Percentiles rank a stretch among this genome's conserved stretches.
phyloP scores from a whole-genome alignment of 2,329 filamentous ascomycete species.

The Cladosporium velox region DNA sequence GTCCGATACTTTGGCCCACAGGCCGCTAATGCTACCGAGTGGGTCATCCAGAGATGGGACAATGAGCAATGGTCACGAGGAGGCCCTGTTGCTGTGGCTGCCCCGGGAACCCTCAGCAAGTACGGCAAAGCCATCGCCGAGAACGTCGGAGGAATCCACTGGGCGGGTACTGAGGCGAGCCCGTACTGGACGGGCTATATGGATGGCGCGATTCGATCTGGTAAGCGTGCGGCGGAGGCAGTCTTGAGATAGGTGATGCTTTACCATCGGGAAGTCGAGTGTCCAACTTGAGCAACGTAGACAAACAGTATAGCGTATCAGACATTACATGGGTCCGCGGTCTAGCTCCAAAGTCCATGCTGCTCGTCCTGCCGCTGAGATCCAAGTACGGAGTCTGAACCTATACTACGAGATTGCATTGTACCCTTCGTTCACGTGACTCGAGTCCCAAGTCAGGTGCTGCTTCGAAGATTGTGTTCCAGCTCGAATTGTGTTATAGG shows the following conservation, averaged over 20 bases:
- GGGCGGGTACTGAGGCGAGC: conserved; percentile 33
- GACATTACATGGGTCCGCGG: no score
- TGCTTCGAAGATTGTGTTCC: no score
- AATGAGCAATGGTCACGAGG: conserved; percentile 31
- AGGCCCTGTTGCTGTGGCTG: conserved; percentile 31
- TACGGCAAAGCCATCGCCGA: conserved; percentile 27
- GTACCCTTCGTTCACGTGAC: no score
- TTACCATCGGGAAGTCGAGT: background rate
- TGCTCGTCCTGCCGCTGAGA: no score
- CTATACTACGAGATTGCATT: no score
- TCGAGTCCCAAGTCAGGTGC: no score
- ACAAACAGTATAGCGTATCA: no score
- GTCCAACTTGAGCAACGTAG: background rate
- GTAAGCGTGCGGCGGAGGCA: conserved; percentile 25
- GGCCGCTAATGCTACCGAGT: conserved; percentile 24
- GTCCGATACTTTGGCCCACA: conserved; percentile 25
- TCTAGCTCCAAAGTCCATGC: no score
- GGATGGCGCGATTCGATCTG: conserved; percentile 33
- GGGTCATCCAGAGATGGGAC: conserved; percentile 33
- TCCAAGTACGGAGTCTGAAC: no score
- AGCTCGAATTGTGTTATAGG: no score
- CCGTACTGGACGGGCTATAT: conserved; percentile 33
- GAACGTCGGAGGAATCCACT: conserved; percentile 27
- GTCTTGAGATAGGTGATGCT: background rate
- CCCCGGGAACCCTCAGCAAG: conserved; percentile 27